Evolutionary conservation across 371 early-diverging fungal species (phyloP).

Genomic region (Actinomortierella ambigua): DNA sequence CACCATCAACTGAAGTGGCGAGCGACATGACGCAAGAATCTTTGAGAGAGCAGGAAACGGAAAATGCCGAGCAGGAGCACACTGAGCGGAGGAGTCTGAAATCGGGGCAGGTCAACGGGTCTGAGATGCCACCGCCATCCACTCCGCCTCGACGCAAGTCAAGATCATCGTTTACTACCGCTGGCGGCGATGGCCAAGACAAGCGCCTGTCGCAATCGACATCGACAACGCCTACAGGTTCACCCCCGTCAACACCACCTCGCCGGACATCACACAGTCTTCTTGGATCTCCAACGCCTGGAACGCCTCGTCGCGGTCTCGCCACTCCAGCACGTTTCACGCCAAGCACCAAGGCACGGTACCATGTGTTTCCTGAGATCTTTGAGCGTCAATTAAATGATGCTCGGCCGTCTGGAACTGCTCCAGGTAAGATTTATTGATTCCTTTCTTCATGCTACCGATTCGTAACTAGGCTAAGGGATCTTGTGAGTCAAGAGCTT

Average conservation of each 20-base stretch:
- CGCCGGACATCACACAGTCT: conserved; percentile 6
- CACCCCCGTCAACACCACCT: conserved; percentile 25
- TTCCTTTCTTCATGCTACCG: not conserved
- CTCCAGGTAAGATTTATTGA: conserved; percentile 11
- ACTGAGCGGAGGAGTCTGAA: too few species aligned
- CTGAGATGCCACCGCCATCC: too few species aligned
- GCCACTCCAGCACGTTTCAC: conserved; percentile 26
- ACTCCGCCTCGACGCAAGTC: too few species aligned
- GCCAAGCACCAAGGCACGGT: conserved; percentile 22
- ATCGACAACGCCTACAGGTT: not conserved
- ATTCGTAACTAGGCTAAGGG: too few species aligned
- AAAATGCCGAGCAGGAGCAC: too few species aligned
- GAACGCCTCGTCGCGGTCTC: conserved; percentile 13
- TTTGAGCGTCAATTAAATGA: conserved; percentile 28
- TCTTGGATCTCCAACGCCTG: conserved; percentile 6
- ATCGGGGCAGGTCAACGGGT: too few species aligned
- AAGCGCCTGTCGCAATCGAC: too few species aligned
- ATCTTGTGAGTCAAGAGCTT: too few species aligned
- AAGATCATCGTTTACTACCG: too few species aligned
- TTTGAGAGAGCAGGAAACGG: not conserved
- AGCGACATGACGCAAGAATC: not conserved
- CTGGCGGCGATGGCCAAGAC: too few species aligned
- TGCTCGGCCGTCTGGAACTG: conserved; percentile 13
- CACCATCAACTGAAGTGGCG: not conserved
- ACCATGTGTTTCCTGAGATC: conserved; percentile 33